Evolutionary conservation across 2,329 filamentous ascomycete genomes (phyloP), one percentile per base, ranked within the genome.

Genomic region (Cordyceps farinosa): DNA sequence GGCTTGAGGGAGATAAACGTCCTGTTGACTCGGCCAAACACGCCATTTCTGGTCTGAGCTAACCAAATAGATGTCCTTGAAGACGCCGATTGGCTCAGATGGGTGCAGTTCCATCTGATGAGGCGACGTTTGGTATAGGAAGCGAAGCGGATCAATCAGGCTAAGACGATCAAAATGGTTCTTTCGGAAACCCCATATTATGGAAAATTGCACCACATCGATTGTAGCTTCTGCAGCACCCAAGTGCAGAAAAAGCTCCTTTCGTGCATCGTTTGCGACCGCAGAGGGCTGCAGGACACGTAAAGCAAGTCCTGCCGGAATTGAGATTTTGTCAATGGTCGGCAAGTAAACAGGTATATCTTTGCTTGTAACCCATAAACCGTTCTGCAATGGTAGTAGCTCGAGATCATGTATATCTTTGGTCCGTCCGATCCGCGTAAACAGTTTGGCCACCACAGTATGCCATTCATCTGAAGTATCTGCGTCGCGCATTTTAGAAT

Each of bases 41-140:
- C 5, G 27, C n/a, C n/a, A n/a, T 15, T n/a, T 2, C 30, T n/a
- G 50, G 2, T n/a, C 17, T 2, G 13, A n/a, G 22, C 38, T 30
- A 15, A 45, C 9, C 7, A 53, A 17, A 8, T 38, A 53, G 9
- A 53, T 22, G 3, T 27, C 7, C 5, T 7, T 6, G 3, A 17
- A n/a, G 7, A 22, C 3, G 8, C 30, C 30, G 4, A 5, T 36
- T 32, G 50, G 50, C 30, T 53, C 30, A 13, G 34, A 30, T 22
- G 34, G 15, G 29, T 53, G 17, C 13, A 36, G 30, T 17, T 27
- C 22, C 30, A 22, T 53, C 50, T 38, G 15, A n/a, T 30, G 30
- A 36, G 29, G 65, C 57, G 48, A 38, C 50, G 40, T 53, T 15
- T 38, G 17, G 29, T 67, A 67, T 9, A 67, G 47, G 54, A 64